These are phyloP conservation scores for Penicillium sp. DNA, from an alignment of 2,329 filamentous ascomycete species.

Conservation along the genomic window DNA sequence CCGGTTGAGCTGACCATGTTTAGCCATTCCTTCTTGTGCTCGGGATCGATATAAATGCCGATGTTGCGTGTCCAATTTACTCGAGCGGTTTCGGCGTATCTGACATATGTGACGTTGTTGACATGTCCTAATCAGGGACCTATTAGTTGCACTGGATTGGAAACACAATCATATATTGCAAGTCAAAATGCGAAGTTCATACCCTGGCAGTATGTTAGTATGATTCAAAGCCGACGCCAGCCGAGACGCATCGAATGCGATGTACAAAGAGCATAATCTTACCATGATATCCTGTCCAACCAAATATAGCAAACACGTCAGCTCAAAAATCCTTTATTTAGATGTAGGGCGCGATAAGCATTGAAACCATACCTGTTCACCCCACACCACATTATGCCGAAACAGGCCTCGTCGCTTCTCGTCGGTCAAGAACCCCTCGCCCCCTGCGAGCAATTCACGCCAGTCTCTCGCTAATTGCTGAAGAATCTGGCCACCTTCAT, in stretches of 20 bases:
- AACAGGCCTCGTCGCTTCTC: conserved; percentile 63
- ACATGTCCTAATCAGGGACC: conserved; percentile 63
- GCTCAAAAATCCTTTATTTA: not conserved
- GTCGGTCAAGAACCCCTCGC: conserved; percentile 72
- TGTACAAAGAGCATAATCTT: conserved; percentile 19
- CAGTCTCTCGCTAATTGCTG: conserved; percentile 64
- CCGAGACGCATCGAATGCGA: not conserved
- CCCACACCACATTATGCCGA: conserved; percentile 72
- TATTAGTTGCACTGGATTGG: not conserved
- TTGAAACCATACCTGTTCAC: conserved; percentile 68
- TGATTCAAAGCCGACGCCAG: not conserved
- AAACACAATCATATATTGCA: no score
- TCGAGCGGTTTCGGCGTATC: conserved; percentile 78
- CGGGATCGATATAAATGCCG: conserved; percentile 61
- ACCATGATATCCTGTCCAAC: conserved; percentile 47
- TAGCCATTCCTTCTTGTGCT: conserved; percentile 64
- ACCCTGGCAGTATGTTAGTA: conserved; percentile 28
- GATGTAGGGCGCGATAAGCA: not conserved
- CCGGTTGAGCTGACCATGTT: conserved; percentile 66
- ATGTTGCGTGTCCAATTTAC: conserved; percentile 77
- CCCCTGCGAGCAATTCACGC: conserved; percentile 70
- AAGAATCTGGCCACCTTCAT: conserved; percentile 61
- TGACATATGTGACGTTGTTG: conserved; percentile 81
- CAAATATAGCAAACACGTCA: not conserved
- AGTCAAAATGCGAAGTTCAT: conserved; percentile 6